phyloP scores from a whole-genome alignment of 441 rosid species.

The Pelargonium myrrhifolium region DNA sequence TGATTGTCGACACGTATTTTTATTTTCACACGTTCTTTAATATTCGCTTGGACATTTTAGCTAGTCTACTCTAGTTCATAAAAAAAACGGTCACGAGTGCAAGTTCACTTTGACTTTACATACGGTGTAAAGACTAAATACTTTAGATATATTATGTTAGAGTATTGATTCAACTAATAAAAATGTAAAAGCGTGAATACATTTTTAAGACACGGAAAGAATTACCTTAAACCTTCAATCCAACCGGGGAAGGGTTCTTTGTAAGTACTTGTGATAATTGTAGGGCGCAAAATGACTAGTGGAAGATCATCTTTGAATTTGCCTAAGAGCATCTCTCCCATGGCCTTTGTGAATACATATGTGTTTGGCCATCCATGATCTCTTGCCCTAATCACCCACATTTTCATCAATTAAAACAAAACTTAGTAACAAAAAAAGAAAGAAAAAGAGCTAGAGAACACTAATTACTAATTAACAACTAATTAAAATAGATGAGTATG shows the following conservation, averaged over 20 bases:
- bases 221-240: background rate
- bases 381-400: slow-evolving; percentile 3
- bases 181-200: no score
- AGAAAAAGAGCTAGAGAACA: no score
- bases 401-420: background rate
- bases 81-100: no score
- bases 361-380: slow-evolving; percentile 20
- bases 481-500: background rate
- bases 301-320: background rate
- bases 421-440: background rate
- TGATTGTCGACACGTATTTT: no score
- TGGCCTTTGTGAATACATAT: slow-evolving; percentile 17
- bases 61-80: no score
- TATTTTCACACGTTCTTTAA: no score
- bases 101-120: no score
- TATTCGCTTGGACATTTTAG: no score
- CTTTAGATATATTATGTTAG: no score
- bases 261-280: background rate
- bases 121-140: no score
- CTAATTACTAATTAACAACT: background rate
- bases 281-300: slow-evolving; percentile 2
- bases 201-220: no score
- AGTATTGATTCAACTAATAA: no score
- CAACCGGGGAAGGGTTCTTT: background rate
- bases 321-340: slow-evolving; percentile 19